Base-by-base conservation (phyloP, 2,329 filamentous ascomycete genomes). In the Exophiala xenobiotica region DNA sequence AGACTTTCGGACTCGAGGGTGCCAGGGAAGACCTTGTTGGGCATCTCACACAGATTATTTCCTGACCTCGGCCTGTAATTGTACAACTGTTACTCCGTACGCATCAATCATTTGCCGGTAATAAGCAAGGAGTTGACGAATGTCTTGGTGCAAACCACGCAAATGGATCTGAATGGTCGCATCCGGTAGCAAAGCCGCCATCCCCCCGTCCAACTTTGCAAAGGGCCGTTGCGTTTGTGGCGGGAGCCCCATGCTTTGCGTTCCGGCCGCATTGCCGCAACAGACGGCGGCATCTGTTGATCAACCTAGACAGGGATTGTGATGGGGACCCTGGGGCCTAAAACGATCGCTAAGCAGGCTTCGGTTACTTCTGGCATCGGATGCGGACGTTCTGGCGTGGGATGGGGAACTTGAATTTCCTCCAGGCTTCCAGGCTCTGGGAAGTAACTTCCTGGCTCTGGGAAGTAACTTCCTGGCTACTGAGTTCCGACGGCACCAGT, bases 201-300 rank as follows among this genome's bases (percentile, higher is more conserved):
- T 48, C 39, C 46, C 51, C 51, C 50, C 50, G 37, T 39, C 24
- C 27, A 12, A 18, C 19, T 39, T 35, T 45, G 18, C 22, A 31
- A 24, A 41, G 48, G 48, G 14, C 48, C 48, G 41, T 29, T 14
- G 48, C 22, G 47, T 23, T 40, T 40, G 18, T 40, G 38, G 19
- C 39, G 38, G 46, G 46, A 33, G 38, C 46, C 46, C 37, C 37
- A 23, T 49, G 22, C 24, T 24, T 40, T 35, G 27, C 27, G 40
- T 33, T 18, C 42, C 33, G 45, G 37, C 35, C 20, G 38, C 39
- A 41, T 38, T 44, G 27, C 47, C 39, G 47, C 47, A 49, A 37
- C 26, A 49, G 24, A 49, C 46, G 22, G 37, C 46, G 46, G 46
- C 37, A 11, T 46, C 29, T 9, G 11, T 7, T n/a, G 11, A 14